Evolutionary conservation across 345 rosid genomes (phyloP), one percentile per base, ranked within the genome.

Genomic region (Eucalyptus brandiana): DNA sequence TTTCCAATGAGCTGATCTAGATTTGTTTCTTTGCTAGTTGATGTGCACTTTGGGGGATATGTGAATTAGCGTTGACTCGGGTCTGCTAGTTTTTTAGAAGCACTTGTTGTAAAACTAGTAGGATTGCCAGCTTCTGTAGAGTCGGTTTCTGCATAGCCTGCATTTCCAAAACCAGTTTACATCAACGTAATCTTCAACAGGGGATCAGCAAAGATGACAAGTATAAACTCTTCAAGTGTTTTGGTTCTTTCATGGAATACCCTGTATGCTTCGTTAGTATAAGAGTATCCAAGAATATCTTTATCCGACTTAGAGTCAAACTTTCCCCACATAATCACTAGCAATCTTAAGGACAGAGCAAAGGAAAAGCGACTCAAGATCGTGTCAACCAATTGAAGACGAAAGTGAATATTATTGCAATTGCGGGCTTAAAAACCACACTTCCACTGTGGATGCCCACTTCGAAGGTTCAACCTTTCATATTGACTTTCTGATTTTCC

Each of bases 11-110:
- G 72, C 72, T 65, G 37, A 65, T 30, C 34, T n/a, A 65, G 72
- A 93, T 94, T 94, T 93, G 93, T 87, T 90, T 44, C 65, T n/a
- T 60, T 89, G 65, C 87, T 80, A 24, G 48, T 87, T 86, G 86
- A 87, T 88, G 88, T 80, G 87, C 18, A 49, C 51, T 49, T 49
- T 49, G 51, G 51, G 51, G 51, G 88, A 65, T n/a, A n/a, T 65
- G 72, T n/a, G 72, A 65, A 7, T 6, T 6, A 65, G 72, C 72
- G 9, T 65, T 7, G 37, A 7, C 72, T 65, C 32, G 37, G 37
- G 37, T 58, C 30, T 58, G n/a, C 65, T 26, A 12, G 6, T 58
- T 9, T 58, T 58, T 24, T 58, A 58, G n/a, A 62, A 62, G 69
- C 69, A 62, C 14, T 14, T 14, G 34, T n/a, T 62, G 51, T 49